Evolutionary conservation across 306 rosid genomes (phyloP).

Genomic region (Cyclanthera cordifolia): DNA sequence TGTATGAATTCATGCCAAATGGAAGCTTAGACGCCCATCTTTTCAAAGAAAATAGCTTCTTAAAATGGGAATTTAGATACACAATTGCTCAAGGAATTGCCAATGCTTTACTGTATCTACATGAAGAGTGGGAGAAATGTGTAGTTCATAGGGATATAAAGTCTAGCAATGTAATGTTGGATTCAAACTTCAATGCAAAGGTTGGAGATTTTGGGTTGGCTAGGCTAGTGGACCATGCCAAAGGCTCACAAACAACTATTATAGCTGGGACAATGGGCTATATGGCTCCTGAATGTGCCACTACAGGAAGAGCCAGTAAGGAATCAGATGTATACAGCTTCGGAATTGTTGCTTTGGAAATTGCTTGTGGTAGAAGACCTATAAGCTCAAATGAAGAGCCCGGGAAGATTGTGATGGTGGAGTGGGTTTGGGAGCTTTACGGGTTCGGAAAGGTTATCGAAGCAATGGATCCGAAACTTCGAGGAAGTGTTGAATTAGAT

Average conservation of each 20-base stretch:
- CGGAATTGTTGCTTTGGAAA: background rate
- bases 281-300: conserved; percentile 13
- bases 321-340: conserved; percentile 19
- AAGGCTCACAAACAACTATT: conserved; percentile 7
- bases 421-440: no score
- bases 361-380: no score
- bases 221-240: conserved; percentile 15
- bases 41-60: conserved; percentile 1
- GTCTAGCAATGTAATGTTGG: conserved; percentile 17
- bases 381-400: no score
- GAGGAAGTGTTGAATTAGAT: no score
- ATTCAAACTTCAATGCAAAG: conserved; percentile 12
- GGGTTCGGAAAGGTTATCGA: no score
- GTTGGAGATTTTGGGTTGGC: conserved; percentile 18
- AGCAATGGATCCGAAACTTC: no score
- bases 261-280: conserved; percentile 17
- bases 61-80: conserved; percentile 7
- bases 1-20: conserved; percentile 18
- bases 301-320: conserved; percentile 7
- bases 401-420: no score
- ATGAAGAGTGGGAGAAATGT: conserved; percentile 20
- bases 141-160: conserved; percentile 19
- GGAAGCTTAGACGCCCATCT: conserved; percentile 13
- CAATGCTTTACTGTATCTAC: conserved; percentile 13
- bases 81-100: conserved; percentile 14